These are phyloP conservation scores for Scedosporium aurantiacum DNA, from an alignment of 2,329 filamentous ascomycete genomes.

Conservation along the genomic window DNA sequence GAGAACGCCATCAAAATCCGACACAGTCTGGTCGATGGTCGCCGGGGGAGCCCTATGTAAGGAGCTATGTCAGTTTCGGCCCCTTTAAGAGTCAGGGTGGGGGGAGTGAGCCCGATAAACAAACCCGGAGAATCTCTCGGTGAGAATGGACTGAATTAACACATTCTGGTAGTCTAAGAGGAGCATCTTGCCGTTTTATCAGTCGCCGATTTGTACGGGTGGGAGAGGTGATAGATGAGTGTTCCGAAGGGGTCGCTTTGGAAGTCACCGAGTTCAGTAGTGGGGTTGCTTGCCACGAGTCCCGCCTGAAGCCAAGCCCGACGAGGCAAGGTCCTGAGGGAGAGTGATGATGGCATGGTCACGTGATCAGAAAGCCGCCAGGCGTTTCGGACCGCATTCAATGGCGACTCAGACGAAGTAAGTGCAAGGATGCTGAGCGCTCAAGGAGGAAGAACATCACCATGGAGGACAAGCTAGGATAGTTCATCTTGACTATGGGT, in stretches of 20 bases:
- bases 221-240: neutral
- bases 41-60: constrained; percentile 61
- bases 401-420: too few relatives aligned
- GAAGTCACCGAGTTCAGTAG: neutral
- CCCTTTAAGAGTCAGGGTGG: neutral
- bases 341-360: too few relatives aligned
- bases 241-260: neutral
- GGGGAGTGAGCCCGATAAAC: constrained; percentile 13
- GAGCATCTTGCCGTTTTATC: constrained; percentile 45
- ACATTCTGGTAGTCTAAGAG: constrained; percentile 99
- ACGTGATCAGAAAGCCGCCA: too few relatives aligned
- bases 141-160: constrained; percentile 90
- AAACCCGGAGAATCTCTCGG: constrained; percentile 83
- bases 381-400: too few relatives aligned
- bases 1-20: constrained; percentile 96
- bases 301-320: neutral
- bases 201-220: neutral
- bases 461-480: too few relatives aligned
- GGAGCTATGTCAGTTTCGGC: constrained; percentile 23
- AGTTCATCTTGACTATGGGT: too few relatives aligned
- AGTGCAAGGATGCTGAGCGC: too few relatives aligned
- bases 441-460: too few relatives aligned
- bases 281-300: neutral
- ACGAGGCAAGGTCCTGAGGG: too few relatives aligned
- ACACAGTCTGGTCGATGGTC: constrained; percentile 95